A percentile compares a stretch with the other conserved stretches of the same genome.
These are phyloP conservation scores for Ogataea parapolymorpha DNA, from an alignment of 805 yeast species.

Conservation along the genomic window DNA sequence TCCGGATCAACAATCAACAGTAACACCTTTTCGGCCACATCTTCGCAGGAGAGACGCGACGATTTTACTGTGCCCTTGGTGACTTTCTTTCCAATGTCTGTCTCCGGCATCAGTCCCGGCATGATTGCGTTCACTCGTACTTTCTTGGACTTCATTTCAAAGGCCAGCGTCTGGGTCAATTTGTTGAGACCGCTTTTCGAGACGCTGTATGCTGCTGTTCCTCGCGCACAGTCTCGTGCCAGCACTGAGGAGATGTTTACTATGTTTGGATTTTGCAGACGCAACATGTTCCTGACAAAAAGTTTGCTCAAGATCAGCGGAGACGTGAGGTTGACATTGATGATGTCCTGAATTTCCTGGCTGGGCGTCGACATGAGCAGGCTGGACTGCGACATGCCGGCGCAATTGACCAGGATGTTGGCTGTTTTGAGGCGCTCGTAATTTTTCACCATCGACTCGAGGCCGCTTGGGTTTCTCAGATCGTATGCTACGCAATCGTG, in stretches of 20 bases:
- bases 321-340: slow-evolving; percentile 55
- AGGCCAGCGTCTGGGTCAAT: slow-evolving; percentile 56
- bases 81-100: slow-evolving; percentile 56
- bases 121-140: slow-evolving; percentile 62
- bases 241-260: slow-evolving; percentile 68
- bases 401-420: slow-evolving; percentile 58
- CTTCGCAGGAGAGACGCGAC: slow-evolving; percentile 10
- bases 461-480: slow-evolving; percentile 20
- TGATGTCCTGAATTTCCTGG: slow-evolving; percentile 41
- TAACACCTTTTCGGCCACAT: slow-evolving; percentile 12
- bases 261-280: slow-evolving; percentile 36
- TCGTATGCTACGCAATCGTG: slow-evolving; percentile 38
- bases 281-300: slow-evolving; percentile 50
- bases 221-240: slow-evolving; percentile 44
- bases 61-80: slow-evolving; percentile 14
- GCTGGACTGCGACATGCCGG: slow-evolving; percentile 59
- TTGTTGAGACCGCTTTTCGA: slow-evolving; percentile 69
- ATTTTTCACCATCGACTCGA: slow-evolving; percentile 9
- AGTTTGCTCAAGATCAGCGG: slow-evolving; percentile 59
- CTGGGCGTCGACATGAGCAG: slow-evolving; percentile 44
- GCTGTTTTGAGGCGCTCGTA: slow-evolving; percentile 27
- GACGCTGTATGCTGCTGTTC: slow-evolving; percentile 65
- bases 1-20: slow-evolving; percentile 3
- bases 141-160: slow-evolving; percentile 50
- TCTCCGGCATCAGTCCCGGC: slow-evolving; percentile 65